Conservation (phyloP, 2,329 filamentous ascomycete species). For the Paecilomyces variotii region DNA sequence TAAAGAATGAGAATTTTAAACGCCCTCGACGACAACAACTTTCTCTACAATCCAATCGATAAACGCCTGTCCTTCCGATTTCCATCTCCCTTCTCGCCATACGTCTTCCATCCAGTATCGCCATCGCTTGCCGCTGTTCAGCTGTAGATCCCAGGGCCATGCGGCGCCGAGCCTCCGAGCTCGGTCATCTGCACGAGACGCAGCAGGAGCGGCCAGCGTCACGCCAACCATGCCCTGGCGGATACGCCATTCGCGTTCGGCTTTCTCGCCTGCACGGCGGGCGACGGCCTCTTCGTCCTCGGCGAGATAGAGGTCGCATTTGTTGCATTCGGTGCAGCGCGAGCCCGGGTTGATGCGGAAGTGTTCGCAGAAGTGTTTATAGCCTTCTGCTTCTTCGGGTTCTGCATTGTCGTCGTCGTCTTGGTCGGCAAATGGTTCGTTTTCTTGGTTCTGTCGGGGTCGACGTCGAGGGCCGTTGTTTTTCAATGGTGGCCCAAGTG, state of each 20-base stretch:
- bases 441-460: constrained; percentile 11
- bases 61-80: constrained; percentile 31
- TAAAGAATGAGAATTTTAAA: background rate
- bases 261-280: constrained; percentile 59
- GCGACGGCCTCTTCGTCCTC: constrained; percentile 66
- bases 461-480: background rate
- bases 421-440: constrained; percentile 10
- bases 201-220: constrained; percentile 17
- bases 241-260: constrained; percentile 63
- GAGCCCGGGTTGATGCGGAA: constrained; percentile 75
- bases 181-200: background rate
- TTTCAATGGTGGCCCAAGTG: constrained; percentile 32
- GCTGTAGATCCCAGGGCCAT: constrained; percentile 17
- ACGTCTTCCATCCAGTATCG: constrained; percentile 29
- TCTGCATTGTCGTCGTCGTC: constrained; percentile 15
- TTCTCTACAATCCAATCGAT: constrained; percentile 34
- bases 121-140: constrained; percentile 15
- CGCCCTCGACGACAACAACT: constrained; percentile 24
- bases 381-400: constrained; percentile 58
- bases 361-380: constrained; percentile 92
- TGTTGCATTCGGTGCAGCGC: constrained; percentile 68
- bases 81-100: constrained; percentile 35
- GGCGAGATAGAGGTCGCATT: constrained; percentile 65
- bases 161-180: constrained; percentile 7
- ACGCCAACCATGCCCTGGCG: constrained; percentile 45